A percentile compares a stretch with the other conserved stretches of the same genome.
These are phyloP conservation scores for Yamadazyma paraphyllophila DNA, from an alignment of 805 yeast genomes.

Conservation along the genomic window DNA sequence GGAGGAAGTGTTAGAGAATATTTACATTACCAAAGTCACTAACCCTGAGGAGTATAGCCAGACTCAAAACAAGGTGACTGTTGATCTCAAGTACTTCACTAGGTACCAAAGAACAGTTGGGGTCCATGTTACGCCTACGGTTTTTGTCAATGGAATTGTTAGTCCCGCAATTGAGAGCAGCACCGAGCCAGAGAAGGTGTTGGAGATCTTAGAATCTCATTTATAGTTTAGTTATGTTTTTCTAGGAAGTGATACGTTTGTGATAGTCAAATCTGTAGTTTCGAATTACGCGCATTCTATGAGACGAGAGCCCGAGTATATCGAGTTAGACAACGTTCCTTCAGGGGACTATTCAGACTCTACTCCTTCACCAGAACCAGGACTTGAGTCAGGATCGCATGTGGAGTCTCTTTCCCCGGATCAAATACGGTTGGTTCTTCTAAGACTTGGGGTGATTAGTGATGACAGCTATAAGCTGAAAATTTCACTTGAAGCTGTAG, in stretches of 20 bases:
- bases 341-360: neutral
- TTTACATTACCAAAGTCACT: constrained; percentile 29
- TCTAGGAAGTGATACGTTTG: too few relatives aligned
- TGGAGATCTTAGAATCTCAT: constrained; percentile 33
- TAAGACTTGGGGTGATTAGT: constrained; percentile 23
- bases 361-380: too few relatives aligned
- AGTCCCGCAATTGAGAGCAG: constrained; percentile 61
- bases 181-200: constrained; percentile 46
- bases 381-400: too few relatives aligned
- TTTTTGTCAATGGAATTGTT: constrained; percentile 64
- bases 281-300: neutral
- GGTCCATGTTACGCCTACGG: constrained; percentile 84
- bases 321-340: constrained; percentile 7
- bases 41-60: constrained; percentile 40
- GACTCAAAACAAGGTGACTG: constrained; percentile 55
- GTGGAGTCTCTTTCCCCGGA: neutral
- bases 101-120: constrained; percentile 73
- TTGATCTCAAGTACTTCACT: constrained; percentile 71
- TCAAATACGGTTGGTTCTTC: constrained; percentile 17
- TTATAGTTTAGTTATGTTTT: constrained; percentile 13
- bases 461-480: constrained; percentile 17
- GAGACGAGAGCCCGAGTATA: constrained; percentile 9
- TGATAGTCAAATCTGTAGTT: too few relatives aligned
- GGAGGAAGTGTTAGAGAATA: constrained; percentile 33
- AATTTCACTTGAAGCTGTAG: constrained; percentile 9